Base-by-base conservation (phyloP, 441 rosid genomes). In the Isatis lusitanica region DNA sequence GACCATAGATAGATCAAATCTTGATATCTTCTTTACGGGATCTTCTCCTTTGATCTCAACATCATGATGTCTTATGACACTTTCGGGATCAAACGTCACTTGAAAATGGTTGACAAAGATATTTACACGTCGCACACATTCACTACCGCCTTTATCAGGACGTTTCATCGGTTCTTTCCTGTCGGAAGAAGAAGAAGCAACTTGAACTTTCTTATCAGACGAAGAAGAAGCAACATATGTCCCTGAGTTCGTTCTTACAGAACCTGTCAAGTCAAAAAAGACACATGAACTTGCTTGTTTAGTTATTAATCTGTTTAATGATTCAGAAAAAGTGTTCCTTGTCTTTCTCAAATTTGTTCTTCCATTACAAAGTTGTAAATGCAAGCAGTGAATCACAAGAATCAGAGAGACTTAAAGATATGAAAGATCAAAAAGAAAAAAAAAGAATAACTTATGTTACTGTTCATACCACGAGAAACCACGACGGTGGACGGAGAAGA, bases 131-230 rank as follows among this genome's bases (percentile, higher is more conserved):
- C 78, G 78, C 36, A 85, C 63, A n/a, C n/a, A n/a, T n/a, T n/a
- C n/a, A n/a, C n/a, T n/a, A 68, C 98, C 97, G 16, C 96, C 90
- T 56, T 47, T 75, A 71, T 90, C 95, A 0, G 95, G 98, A 7
- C 95, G 85, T 62, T 43, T 80, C 17, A 86, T 78, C 0, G 97
- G 91, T 21, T 57, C 69, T 38, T 46, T 50, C 66, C 28, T 87
- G 7, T 7, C 55, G 36, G 72, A 13, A 33, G 84, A 21, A 47
- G 77, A 16, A 33, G 84, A 21, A 47, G 76, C 58, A 79, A 62
- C n/a, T 36, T 55, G 60, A 55, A 55, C 73, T 39, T 48, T 48
- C 70, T 28, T 87, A 8, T 11, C 57, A 56, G 72, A 15, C 26
- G 83, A n/a, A 57, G 72, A 13, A 17, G 84, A 21, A 47, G 77